phyloP scores from a whole-genome alignment of 768 basidiomycete species.

The Tricholoma matsutake region DNA sequence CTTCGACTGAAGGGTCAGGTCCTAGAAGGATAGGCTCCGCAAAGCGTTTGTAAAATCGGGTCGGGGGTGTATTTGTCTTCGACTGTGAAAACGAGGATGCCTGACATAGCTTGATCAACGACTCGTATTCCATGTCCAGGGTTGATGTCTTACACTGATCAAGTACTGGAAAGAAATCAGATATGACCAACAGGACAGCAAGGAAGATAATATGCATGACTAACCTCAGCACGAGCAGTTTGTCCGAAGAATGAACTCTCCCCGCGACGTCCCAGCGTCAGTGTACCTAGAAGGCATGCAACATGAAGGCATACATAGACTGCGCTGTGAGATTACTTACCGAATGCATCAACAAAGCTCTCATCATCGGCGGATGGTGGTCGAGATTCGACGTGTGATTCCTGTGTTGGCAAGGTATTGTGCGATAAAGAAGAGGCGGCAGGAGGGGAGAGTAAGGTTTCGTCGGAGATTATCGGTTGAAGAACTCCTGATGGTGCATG shows the following conservation, averaged over 20 bases:
- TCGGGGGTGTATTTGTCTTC: conserved; percentile 4
- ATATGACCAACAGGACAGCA: not conserved
- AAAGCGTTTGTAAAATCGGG: conserved; percentile 36
- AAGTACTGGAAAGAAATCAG: conserved; percentile 38
- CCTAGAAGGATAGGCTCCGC: conserved; percentile 36
- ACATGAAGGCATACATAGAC: not conserved
- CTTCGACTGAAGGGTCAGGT: conserved; percentile 27
- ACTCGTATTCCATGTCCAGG: not conserved
- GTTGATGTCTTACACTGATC: conserved; percentile 41
- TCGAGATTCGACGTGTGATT: not conserved
- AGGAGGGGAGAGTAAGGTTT: not conserved
- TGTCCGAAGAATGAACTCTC: conserved; percentile 58
- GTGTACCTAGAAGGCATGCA: conserved; percentile 41
- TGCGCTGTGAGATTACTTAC: conserved; percentile 22
- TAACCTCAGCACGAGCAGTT: conserved; percentile 67
- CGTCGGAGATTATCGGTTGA: conserved; percentile 6
- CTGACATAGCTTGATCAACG: conserved; percentile 12
- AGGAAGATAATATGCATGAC: conserved; percentile 11
- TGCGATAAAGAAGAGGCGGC: not conserved
- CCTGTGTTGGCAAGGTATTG: not conserved
- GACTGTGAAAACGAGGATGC: conserved; percentile 21
- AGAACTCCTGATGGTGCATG: conserved; percentile 7
- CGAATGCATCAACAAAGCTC: conserved; percentile 45
- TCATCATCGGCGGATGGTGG: conserved; percentile 36
- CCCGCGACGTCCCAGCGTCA: conserved; percentile 53